Evolutionary conservation across 352 stramenopile genomes (phyloP).

Genomic region (Blastocystis hominis): DNA sequence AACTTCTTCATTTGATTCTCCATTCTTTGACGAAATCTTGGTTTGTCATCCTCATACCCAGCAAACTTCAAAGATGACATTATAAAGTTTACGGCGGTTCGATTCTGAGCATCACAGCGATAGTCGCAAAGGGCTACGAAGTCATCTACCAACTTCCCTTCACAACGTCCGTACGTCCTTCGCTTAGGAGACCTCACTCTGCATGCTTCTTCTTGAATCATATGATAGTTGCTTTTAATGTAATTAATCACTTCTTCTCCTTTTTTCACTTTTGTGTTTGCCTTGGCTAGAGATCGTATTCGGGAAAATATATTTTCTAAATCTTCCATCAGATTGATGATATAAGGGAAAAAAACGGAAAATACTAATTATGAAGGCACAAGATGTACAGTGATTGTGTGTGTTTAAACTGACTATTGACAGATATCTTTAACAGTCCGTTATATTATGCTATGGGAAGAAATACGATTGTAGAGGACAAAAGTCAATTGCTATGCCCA

Average conservation of each 20-base stretch:
- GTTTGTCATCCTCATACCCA: background rate
- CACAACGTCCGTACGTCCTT: background rate
- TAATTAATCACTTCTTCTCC: background rate
- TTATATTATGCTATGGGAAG: no score
- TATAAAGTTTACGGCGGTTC: background rate
- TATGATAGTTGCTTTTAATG: background rate
- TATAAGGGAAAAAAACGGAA: background rate
- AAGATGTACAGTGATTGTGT: no score
- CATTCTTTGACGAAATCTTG: conserved; percentile 24
- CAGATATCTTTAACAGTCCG: no score
- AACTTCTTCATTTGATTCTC: conserved; percentile 40
- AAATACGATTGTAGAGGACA: no score
- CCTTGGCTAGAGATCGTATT: background rate
- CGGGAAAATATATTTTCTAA: background rate
- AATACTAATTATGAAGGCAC: no score
- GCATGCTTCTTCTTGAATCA: background rate
- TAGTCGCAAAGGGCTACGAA: background rate
- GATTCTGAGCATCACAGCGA: background rate
- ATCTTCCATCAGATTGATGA: background rate
- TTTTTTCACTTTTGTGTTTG: background rate
- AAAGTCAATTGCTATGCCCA: no score
- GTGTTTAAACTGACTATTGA: no score
- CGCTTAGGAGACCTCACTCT: background rate
- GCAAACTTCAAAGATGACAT: background rate
- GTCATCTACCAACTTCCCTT: background rate